These are phyloP conservation scores for Triangularia setosa DNA, from an alignment of 2,329 filamentous ascomycete species.

Conservation along the genomic window DNA sequence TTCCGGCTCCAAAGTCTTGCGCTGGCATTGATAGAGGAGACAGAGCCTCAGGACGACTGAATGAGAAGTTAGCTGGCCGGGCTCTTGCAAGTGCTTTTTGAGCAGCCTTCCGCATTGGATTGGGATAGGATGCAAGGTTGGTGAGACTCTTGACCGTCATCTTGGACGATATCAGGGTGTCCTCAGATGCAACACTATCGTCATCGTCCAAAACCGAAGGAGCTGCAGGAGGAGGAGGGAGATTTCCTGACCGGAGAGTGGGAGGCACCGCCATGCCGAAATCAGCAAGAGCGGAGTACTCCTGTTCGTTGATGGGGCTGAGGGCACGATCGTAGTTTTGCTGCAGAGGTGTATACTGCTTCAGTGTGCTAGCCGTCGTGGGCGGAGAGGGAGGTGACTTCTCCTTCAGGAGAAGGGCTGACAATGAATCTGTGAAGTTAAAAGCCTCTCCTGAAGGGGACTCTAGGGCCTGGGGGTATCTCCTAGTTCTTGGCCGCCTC, in stretches of 20 bases:
- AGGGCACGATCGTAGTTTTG: slow-evolving; percentile 52
- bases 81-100: slow-evolving; percentile 40
- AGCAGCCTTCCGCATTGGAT: slow-evolving; percentile 51
- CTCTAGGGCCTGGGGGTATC: slow-evolving; percentile 31
- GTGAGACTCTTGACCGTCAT: slow-evolving; percentile 46
- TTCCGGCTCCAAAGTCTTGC: slow-evolving; percentile 16
- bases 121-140: slow-evolving; percentile 53
- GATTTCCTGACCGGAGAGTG: slow-evolving; percentile 29
- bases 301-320: slow-evolving; percentile 33
- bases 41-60: slow-evolving; percentile 19
- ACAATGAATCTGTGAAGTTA: slow-evolving; percentile 37
- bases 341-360: slow-evolving; percentile 48
- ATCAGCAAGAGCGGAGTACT: not conserved
- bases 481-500: slow-evolving; percentile 46
- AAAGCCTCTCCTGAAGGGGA: slow-evolving; percentile 31
- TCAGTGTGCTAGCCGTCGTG: slow-evolving; percentile 28
- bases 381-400: slow-evolving; percentile 25
- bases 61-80: slow-evolving; percentile 17
- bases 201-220: slow-evolving; percentile 25
- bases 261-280: slow-evolving; percentile 24
- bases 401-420: slow-evolving; percentile 34
- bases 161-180: slow-evolving; percentile 29
- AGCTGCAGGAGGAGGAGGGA: slow-evolving; percentile 19
- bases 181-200: slow-evolving; percentile 30
- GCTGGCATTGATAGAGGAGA: slow-evolving; percentile 15